Conservation (phyloP, 208 protist genomes). For the Trypanosoma caninum region DNA sequence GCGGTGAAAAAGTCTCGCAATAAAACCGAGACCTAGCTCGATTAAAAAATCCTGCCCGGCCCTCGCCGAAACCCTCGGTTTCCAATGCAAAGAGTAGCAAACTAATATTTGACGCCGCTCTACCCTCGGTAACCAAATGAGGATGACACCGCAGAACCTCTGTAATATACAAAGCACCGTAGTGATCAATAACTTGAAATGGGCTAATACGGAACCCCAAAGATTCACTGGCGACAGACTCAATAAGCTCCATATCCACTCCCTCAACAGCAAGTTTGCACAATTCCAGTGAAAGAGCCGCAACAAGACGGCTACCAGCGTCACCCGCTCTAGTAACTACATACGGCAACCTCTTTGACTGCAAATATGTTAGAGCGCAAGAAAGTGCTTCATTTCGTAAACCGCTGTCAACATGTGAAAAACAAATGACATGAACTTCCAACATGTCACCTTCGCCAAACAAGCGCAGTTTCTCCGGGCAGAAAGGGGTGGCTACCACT, state of each 20-base stretch:
- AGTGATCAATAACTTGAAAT: constrained; percentile 24
- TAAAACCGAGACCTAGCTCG: neutral
- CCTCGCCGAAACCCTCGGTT: constrained; percentile 8
- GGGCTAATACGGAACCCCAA: constrained; percentile 19
- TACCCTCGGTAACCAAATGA: neutral
- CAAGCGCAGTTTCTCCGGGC: neutral
- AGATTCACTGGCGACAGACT: neutral
- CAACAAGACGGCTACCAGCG: constrained; percentile 22
- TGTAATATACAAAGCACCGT: constrained; percentile 9
- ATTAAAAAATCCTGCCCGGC: constrained; percentile 15
- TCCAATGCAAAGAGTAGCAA: constrained; percentile 17
- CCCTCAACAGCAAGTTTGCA: constrained; percentile 11
- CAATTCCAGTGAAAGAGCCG: constrained; percentile 22
- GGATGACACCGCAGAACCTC: constrained; percentile 7
- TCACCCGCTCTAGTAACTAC: constrained; percentile 24
- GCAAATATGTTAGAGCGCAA: constrained; percentile 24
- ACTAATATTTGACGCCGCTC: neutral
- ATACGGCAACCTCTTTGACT: constrained; percentile 22
- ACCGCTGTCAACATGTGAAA: constrained; percentile 1
- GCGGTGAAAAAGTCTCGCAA: neutral
- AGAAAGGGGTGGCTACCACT: constrained; percentile 17
- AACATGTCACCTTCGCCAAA: constrained; percentile 10
- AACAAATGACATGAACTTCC: constrained; percentile 10
- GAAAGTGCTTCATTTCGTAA: constrained; percentile 4
- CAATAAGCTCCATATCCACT: constrained; percentile 9